Percentiles rank a stretch among this genome's conserved stretches.
phyloP scores from a whole-genome alignment of 495 filamentous ascomycete genomes.

The Daldinia loculata region DNA sequence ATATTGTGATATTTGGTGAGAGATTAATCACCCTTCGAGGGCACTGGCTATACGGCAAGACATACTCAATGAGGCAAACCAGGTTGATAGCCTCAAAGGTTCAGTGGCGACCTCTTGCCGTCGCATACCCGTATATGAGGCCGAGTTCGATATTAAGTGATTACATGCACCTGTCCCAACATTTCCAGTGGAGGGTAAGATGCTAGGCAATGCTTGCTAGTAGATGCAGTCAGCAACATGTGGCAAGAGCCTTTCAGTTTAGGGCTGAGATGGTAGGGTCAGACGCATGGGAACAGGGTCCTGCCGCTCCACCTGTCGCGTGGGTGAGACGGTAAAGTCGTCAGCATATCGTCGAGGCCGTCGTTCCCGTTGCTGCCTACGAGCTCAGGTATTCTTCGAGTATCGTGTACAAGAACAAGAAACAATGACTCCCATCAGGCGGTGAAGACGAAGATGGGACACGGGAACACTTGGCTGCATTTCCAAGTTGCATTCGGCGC shows the following conservation, averaged over 20 bases:
- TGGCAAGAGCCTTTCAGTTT: slow-evolving; percentile 17
- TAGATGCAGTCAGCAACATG: slow-evolving; percentile 28
- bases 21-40: not conserved
- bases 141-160: slow-evolving; percentile 27
- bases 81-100: not conserved
- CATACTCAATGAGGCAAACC: slow-evolving; percentile 28
- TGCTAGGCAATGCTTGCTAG: slow-evolving; percentile 3
- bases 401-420: slow-evolving; percentile 4
- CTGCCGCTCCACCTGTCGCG: not conserved
- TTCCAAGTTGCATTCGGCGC: slow-evolving; percentile 17
- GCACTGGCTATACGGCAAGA: slow-evolving; percentile 17
- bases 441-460: slow-evolving; percentile 19
- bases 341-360: slow-evolving; percentile 25
- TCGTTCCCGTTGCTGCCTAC: slow-evolving; percentile 11
- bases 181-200: slow-evolving; percentile 20
- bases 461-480: slow-evolving; percentile 25
- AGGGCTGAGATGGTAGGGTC: slow-evolving; percentile 35
- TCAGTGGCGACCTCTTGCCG: slow-evolving; percentile 19
- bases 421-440: slow-evolving; percentile 28
- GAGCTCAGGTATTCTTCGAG: not conserved
- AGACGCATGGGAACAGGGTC: slow-evolving; percentile 19
- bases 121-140: not conserved
- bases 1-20: not conserved
- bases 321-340: slow-evolving; percentile 22
- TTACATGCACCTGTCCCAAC: slow-evolving; percentile 26